phyloP scores from a whole-genome alignment of 805 yeast genomes.

The Metschnikowia reukaufii region DNA sequence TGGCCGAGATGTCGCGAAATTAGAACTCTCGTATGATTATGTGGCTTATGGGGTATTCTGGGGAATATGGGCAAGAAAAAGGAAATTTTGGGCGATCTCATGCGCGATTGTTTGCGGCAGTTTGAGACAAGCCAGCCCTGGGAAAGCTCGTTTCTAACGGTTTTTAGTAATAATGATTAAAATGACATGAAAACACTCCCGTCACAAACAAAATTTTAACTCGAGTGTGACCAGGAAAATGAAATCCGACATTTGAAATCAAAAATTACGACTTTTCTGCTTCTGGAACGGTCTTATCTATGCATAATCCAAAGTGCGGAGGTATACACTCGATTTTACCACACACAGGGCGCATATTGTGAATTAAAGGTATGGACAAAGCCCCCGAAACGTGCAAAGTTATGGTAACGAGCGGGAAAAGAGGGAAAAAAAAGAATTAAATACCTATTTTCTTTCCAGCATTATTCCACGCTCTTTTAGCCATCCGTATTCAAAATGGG shows the following conservation, averaged over 20 bases:
- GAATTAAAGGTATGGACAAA: not conserved
- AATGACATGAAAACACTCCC: no score
- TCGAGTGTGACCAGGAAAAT: no score
- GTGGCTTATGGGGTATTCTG: not conserved
- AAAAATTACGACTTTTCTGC: no score
- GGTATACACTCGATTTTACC: not conserved
- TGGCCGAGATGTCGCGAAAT: no score
- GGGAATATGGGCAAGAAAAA: not conserved
- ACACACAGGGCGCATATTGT: conserved; percentile 7
- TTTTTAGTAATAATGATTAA: no score
- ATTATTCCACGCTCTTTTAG: not conserved
- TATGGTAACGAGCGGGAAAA: not conserved
- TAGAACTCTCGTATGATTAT: no score
- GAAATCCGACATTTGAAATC: no score
- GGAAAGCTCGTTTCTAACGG: no score
- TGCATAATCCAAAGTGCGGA: not conserved
- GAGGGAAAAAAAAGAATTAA: not conserved
- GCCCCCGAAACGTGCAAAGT: conserved; percentile 6
- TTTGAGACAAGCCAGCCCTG: not conserved
- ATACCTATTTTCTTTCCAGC: not conserved
- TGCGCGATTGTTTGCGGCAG: not conserved
- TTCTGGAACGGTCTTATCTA: conserved; percentile 1
- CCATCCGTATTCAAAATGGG: conserved; percentile 5
- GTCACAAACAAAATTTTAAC: no score
- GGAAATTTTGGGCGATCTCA: not conserved